Percentiles rank a stretch among this genome's conserved stretches.
phyloP scores from a whole-genome alignment of 2,329 filamentous ascomycete species.

The Aspergillus flavus region DNA sequence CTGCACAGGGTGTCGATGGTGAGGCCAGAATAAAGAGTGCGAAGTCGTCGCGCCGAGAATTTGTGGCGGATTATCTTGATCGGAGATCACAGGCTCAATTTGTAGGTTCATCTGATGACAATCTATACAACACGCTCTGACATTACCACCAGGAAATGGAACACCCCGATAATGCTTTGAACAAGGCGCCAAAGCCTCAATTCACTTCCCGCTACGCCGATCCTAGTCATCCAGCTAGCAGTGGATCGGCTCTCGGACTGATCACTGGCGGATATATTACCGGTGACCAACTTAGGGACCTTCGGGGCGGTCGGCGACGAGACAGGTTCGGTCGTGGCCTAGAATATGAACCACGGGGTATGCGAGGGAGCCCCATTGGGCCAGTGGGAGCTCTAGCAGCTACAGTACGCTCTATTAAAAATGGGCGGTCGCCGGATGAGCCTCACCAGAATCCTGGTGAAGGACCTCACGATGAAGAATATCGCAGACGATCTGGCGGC shows the following conservation, averaged over 20 bases:
- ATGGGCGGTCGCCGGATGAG: not conserved
- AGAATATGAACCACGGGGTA: not conserved
- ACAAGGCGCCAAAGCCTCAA: constrained; percentile 32
- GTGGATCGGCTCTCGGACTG: constrained; percentile 50
- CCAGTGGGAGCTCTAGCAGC: not conserved
- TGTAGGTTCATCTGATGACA: constrained; percentile 29
- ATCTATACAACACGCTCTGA: not conserved
- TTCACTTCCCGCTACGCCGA: constrained; percentile 55
- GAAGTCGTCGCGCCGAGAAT: constrained; percentile 19
- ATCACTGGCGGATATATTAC: constrained; percentile 50
- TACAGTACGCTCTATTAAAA: not conserved
- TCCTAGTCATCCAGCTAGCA: constrained; percentile 55
- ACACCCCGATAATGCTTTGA: constrained; percentile 46
- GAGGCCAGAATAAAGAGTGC: constrained; percentile 20
- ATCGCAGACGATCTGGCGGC: not conserved
- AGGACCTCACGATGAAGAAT: not conserved
- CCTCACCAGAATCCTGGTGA: not conserved
- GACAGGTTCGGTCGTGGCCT: not conserved
- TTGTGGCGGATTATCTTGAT: constrained; percentile 55
- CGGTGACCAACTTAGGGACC: constrained; percentile 12
- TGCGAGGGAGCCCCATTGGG: not conserved
- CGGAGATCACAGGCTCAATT: constrained; percentile 52
- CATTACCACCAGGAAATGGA: constrained; percentile 28
- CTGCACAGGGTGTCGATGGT: constrained; percentile 9
- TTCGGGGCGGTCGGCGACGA: constrained; percentile 13